phyloP scores from a whole-genome alignment of 2,329 filamentous ascomycete genomes.

The Diatrype stigma region DNA sequence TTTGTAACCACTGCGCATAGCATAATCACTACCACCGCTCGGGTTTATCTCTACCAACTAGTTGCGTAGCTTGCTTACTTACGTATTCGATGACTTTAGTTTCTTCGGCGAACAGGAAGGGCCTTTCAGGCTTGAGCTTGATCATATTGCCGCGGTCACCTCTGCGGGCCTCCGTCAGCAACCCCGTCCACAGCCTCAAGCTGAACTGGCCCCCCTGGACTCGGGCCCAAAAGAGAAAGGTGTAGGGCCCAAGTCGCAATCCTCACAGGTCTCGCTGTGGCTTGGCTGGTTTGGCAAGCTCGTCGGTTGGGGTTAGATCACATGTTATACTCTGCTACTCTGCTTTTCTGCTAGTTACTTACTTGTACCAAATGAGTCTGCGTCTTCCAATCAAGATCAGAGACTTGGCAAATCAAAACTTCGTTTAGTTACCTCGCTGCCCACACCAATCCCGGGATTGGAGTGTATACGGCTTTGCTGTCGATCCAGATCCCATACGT shows the following conservation, averaged over 20 bases:
- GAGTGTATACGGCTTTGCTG: too few relatives aligned
- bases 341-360: too few relatives aligned
- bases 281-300: neutral
- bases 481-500: too few relatives aligned
- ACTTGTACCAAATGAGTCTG: neutral
- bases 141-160: slow-evolving; percentile 46
- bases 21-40: neutral
- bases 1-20: slow-evolving; percentile 31
- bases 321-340: too few relatives aligned
- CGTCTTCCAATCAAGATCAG: neutral
- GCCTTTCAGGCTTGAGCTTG: slow-evolving; percentile 55
- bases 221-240: neutral
- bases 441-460: too few relatives aligned
- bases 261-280: neutral
- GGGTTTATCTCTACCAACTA: neutral
- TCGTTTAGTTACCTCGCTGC: too few relatives aligned
- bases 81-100: slow-evolving; percentile 39
- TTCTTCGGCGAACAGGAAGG: slow-evolving; percentile 74
- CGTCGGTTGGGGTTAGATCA: neutral
- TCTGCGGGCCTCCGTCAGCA: neutral
- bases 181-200: neutral
- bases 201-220: neutral
- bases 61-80: too few relatives aligned
- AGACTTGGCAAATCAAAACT: too few relatives aligned
- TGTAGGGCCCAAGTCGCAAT: neutral